Conservation (phyloP, 1,284 basidiomycete genomes). For the Puccinia sorghi region DNA sequence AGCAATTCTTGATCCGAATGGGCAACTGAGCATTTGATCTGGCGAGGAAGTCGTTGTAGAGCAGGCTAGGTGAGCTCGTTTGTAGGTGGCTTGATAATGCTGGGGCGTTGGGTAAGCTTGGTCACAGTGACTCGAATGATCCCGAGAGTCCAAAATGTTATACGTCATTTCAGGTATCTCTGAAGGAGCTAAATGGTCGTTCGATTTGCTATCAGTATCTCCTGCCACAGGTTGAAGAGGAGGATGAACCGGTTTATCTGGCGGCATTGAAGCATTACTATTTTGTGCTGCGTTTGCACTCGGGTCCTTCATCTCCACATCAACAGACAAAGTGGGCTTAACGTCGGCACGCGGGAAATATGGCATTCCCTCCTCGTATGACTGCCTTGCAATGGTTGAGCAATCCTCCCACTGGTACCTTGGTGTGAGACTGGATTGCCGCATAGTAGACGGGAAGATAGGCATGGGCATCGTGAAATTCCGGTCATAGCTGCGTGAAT, state of each 20-base stretch:
- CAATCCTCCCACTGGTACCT: slow-evolving; percentile 9
- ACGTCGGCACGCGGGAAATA: background rate
- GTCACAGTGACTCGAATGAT: background rate
- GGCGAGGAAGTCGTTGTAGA: slow-evolving; percentile 37
- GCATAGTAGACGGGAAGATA: background rate
- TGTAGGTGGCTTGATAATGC: background rate
- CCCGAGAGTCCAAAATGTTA: background rate
- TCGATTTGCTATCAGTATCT: background rate
- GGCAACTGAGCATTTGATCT: slow-evolving; percentile 9
- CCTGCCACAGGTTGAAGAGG: background rate
- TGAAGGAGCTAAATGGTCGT: background rate
- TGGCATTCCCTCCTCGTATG: slow-evolving; percentile 1
- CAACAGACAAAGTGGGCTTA: slow-evolving; percentile 9
- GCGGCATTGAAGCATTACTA: slow-evolving; percentile 1
- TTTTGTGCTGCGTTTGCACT: background rate
- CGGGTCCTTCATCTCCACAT: slow-evolving; percentile 36
- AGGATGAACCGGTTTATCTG: background rate
- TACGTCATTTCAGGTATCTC: background rate
- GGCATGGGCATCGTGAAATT: slow-evolving; percentile 14
- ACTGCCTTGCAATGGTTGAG: slow-evolving; percentile 2
- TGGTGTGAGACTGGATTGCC: background rate
- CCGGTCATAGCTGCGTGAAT: background rate
- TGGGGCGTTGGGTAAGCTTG: slow-evolving; percentile 6
- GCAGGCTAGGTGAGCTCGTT: background rate
- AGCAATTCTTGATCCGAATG: slow-evolving; percentile 24